Conservation (phyloP, 805 yeast genomes). For the Cyberlindnera mycetangii region DNA sequence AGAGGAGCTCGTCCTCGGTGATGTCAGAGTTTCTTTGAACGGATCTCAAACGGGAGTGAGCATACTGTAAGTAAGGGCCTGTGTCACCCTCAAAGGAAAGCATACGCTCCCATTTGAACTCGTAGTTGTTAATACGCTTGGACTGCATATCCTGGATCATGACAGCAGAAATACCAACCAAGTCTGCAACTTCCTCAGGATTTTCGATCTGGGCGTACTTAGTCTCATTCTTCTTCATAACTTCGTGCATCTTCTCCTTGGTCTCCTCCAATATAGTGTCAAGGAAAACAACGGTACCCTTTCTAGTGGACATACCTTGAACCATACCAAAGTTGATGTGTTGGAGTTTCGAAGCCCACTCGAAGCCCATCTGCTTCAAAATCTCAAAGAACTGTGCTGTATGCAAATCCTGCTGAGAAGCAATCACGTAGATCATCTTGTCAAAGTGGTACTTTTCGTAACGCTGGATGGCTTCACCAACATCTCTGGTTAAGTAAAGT, state of each 20-base stretch:
- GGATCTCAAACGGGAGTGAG: conserved; percentile 94
- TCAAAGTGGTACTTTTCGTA: conserved; percentile 80
- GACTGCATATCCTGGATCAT: conserved; percentile 99
- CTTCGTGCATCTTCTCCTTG: conserved; percentile 91
- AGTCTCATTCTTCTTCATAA: conserved; percentile 87
- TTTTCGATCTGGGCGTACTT: conserved; percentile 91
- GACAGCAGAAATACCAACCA: conserved; percentile 94
- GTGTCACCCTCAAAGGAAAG: conserved; percentile 98
- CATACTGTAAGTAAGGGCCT: conserved; percentile 97
- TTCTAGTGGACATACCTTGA: conserved; percentile 96
- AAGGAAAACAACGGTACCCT: conserved; percentile 97
- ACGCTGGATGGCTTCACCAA: conserved; percentile 94
- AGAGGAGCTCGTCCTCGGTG: conserved; percentile 38
- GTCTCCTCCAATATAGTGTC: conserved; percentile 93
- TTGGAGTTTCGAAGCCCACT: conserved; percentile 76
- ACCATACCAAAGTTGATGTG: conserved; percentile 98
- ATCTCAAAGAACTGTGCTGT: conserved; percentile 92
- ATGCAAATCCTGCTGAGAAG: conserved; percentile 95
- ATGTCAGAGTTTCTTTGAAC: conserved; percentile 82
- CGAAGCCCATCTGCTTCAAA: conserved; percentile 82
- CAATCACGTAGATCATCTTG: conserved; percentile 94
- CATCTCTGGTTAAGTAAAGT: conserved; percentile 89
- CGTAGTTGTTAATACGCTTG: conserved; percentile 93
- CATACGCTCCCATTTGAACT: conserved; percentile 98
- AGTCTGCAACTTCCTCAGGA: conserved; percentile 93